Evolutionary conservation across 192 early-diverging fungal species (phyloP).

Genomic region (Gigaspora rosea): DNA sequence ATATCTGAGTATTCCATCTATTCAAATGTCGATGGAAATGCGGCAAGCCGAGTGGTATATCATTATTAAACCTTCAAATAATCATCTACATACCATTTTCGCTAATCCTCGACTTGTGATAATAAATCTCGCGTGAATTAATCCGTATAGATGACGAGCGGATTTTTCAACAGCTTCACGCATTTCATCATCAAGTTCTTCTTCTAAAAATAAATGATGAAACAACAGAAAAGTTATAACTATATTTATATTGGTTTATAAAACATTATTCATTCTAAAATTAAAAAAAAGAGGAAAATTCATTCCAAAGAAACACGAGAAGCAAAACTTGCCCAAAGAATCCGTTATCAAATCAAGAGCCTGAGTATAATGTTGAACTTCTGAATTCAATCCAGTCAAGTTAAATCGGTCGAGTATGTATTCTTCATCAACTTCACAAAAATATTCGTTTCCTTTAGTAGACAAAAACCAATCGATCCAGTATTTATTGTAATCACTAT

Average conservation of each 20-base stretch:
- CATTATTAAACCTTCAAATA: neutral
- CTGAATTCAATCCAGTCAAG: conserved; percentile 87
- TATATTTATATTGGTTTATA: too few species aligned
- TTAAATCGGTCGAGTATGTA: conserved; percentile 98
- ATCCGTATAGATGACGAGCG: conserved; percentile 91
- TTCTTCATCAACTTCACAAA: conserved; percentile 98
- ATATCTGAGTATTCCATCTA: too few species aligned
- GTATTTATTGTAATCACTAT: conserved; percentile 70
- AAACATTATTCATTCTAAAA: neutral
- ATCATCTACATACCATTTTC: conserved; percentile 77
- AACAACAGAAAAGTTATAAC: neutral
- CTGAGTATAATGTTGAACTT: conserved; percentile 88
- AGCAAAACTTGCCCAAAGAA: conserved; percentile 57
- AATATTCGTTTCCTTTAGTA: conserved; percentile 94
- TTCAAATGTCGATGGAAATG: too few species aligned
- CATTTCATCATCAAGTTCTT: conserved; percentile 67
- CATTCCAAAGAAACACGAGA: neutral
- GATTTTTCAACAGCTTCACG: conserved; percentile 84
- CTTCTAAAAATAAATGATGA: conserved; percentile 45
- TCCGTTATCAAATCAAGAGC: conserved; percentile 95
- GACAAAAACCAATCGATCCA: conserved; percentile 96
- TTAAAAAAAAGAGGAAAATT: neutral
- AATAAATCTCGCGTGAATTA: conserved; percentile 98
- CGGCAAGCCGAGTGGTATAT: too few species aligned
- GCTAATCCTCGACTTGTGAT: conserved; percentile 87